phyloP scores from a whole-genome alignment of 148 eudicot genomes.

The Rheum nobile region DNA sequence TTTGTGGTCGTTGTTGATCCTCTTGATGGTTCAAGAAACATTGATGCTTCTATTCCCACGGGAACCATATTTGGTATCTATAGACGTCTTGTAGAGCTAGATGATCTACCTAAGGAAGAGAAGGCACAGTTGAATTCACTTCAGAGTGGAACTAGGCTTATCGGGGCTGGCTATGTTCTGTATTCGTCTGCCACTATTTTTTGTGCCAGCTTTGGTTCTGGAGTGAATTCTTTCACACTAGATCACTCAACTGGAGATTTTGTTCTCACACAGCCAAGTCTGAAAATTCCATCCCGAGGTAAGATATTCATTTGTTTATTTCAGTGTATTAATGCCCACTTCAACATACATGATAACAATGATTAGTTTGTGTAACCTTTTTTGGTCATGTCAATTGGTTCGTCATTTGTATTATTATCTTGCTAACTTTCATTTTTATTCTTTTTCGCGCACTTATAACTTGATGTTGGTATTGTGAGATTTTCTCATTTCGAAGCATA shows the following conservation, averaged over 20 bases:
- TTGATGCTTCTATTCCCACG: constrained; percentile 96
- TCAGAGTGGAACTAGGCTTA: constrained; percentile 70
- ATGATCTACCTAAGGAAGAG: constrained; percentile 62
- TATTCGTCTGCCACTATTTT: constrained; percentile 95
- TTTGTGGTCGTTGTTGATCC: constrained; percentile 94
- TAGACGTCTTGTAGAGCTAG: constrained; percentile 58
- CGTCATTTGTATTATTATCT: neutral
- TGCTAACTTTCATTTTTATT: neutral
- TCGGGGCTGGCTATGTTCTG: constrained; percentile 92
- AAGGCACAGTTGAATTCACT: constrained; percentile 71
- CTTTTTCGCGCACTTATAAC: too few relatives aligned
- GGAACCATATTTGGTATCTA: constrained; percentile 94
- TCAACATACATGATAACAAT: neutral
- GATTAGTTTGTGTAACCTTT: neutral
- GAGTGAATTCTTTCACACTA: constrained; percentile 72
- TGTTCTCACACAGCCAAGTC: constrained; percentile 65
- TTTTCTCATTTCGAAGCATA: too few relatives aligned
- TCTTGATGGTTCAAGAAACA: constrained; percentile 90
- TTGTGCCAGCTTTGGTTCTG: constrained; percentile 77
- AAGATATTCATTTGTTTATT: neutral
- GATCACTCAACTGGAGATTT: constrained; percentile 86
- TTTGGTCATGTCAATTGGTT: neutral
- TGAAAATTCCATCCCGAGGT: constrained; percentile 88
- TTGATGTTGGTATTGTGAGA: too few relatives aligned
- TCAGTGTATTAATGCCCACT: neutral